Percentiles rank a stretch among this genome's conserved stretches.
These are phyloP conservation scores for Dillenia suffruticosa DNA, from an alignment of 164 flowering plant genomes.

Conservation along the genomic window DNA sequence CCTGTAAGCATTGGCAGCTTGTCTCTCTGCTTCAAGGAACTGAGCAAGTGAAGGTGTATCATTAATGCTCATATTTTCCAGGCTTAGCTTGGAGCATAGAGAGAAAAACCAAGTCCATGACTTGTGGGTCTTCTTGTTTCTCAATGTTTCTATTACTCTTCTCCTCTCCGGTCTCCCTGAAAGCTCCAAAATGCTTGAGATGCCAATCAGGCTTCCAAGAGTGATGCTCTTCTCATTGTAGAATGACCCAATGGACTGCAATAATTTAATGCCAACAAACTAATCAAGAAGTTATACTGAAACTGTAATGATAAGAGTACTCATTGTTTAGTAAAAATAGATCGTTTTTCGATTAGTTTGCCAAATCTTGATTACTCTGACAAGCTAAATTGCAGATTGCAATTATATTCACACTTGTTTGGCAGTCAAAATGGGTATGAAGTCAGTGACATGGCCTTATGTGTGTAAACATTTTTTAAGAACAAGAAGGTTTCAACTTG, in stretches of 20 bases:
- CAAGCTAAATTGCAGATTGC: too few species aligned
- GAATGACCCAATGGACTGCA: constrained; percentile 84
- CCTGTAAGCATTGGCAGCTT: constrained; percentile 36
- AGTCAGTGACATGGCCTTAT: too few species aligned
- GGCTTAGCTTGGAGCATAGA: constrained; percentile 39
- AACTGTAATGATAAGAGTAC: too few species aligned
- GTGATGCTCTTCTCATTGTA: constrained; percentile 83
- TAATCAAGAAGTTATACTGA: too few species aligned
- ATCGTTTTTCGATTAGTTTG: too few species aligned
- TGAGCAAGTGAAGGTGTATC: constrained; percentile 62
- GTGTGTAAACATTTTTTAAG: too few species aligned
- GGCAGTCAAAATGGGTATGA: too few species aligned
- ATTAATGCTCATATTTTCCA: constrained; percentile 23
- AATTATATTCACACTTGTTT: too few species aligned
- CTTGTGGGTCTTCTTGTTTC: constrained; percentile 32
- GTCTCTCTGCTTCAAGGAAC: constrained; percentile 71
- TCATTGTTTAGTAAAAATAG: too few species aligned
- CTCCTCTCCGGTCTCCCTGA: constrained; percentile 53
- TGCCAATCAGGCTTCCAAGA: constrained; percentile 81
- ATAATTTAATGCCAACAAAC: too few species aligned
- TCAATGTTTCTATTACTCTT: constrained; percentile 24
- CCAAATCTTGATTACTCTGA: too few species aligned
- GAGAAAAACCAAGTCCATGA: constrained; percentile 54
- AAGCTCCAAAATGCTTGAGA: constrained; percentile 52
- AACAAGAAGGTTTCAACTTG: too few species aligned